phyloP scores from a whole-genome alignment of 2,329 filamentous ascomycete species.

The Alternaria longipes region DNA sequence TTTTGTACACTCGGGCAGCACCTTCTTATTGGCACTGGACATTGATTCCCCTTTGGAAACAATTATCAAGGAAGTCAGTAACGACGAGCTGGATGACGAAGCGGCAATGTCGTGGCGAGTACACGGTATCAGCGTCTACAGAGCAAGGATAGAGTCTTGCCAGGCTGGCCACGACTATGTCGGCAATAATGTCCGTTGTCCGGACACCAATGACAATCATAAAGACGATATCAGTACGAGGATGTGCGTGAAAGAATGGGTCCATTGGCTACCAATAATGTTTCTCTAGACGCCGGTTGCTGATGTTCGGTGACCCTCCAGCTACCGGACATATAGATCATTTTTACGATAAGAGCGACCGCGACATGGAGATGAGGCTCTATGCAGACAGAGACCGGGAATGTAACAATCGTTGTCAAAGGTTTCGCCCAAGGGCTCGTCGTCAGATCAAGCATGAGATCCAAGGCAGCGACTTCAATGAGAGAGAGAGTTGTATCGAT shows the following conservation, averaged over 20 bases:
- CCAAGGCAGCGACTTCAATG: neutral
- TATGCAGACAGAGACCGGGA: no score
- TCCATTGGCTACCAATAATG: neutral
- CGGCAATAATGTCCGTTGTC: neutral
- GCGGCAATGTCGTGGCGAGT: neutral
- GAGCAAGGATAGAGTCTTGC: constrained; percentile 1
- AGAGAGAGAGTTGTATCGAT: no score
- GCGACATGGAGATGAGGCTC: neutral
- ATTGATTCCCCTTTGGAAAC: neutral
- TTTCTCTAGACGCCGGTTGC: neutral
- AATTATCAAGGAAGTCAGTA: neutral
- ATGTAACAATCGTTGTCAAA: no score
- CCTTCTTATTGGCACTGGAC: neutral
- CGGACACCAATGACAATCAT: neutral
- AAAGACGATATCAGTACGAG: neutral
- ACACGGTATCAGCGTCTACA: constrained; percentile 1
- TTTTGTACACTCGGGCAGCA: neutral
- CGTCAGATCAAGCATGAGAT: no score
- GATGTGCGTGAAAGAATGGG: neutral
- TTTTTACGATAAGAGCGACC: neutral
- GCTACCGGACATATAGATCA: neutral
- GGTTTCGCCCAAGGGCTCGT: no score
- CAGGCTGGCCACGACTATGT: neutral
- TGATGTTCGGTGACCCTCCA: neutral
- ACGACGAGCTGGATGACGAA: neutral